Evolutionary conservation across 176 grass and related monocot genomes (phyloP).

Genomic region (barley (Hordeum vulgare)): DNA sequence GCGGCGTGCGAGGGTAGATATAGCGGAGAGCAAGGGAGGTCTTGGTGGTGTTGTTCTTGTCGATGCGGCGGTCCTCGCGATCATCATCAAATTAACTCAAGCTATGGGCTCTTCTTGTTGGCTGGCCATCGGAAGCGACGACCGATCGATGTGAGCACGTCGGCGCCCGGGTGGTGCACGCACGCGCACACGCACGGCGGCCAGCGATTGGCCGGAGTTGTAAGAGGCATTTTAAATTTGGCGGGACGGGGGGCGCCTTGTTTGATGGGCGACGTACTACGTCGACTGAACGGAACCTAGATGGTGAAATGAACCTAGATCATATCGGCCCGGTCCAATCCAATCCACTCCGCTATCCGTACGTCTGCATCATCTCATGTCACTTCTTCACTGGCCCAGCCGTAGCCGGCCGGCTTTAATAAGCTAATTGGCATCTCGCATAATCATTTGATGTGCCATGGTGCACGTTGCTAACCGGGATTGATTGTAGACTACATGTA

Average conservation of each 20-base stretch:
- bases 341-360: not conserved
- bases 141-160: not conserved
- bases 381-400: not conserved
- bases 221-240: no score
- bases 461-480: not conserved
- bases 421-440: no score
- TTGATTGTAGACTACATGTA: not conserved
- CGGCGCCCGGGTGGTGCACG: not conserved
- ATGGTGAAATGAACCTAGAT: not conserved
- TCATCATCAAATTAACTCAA: slow-evolving; percentile 32
- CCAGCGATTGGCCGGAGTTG: not conserved
- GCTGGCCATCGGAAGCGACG: not conserved
- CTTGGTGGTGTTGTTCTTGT: not conserved
- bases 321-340: not conserved
- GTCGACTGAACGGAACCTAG: no score
- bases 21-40: not conserved
- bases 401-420: not conserved
- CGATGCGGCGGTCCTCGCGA: not conserved
- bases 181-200: not conserved
- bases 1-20: not conserved
- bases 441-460: not conserved
- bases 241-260: no score
- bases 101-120: not conserved
- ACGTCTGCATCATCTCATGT: not conserved
- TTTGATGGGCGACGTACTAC: no score